Evolutionary conservation across 2,329 filamentous ascomycete species (phyloP).

Genomic region (Ceratocystis ficicola): DNA sequence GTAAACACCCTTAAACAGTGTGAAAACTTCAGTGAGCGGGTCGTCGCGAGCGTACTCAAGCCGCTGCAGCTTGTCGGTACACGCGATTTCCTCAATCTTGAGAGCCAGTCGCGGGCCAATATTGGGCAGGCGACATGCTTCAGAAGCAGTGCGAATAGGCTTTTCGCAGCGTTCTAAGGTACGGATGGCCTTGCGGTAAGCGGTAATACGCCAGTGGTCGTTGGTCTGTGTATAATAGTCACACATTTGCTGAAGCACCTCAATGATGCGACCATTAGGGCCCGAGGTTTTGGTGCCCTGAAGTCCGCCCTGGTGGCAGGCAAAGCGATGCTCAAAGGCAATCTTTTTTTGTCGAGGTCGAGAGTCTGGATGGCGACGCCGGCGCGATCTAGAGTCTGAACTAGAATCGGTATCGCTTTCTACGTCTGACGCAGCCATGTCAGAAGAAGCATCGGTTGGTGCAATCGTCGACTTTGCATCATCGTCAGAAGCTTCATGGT

Average conservation of each 20-base stretch:
- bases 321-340: conserved; percentile 39
- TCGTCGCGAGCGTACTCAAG: conserved; percentile 60
- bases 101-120: conserved; percentile 62
- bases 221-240: conserved; percentile 62
- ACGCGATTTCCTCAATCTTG: conserved; percentile 83
- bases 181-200: conserved; percentile 67
- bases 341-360: conserved; percentile 26
- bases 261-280: conserved; percentile 65
- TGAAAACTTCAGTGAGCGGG: conserved; percentile 50
- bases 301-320: conserved; percentile 43
- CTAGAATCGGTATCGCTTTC: not conserved
- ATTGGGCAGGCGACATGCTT: conserved; percentile 55
- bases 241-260: conserved; percentile 65
- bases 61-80: conserved; percentile 56
- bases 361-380: conserved; percentile 22
- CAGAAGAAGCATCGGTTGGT: not conserved
- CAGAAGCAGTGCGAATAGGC: conserved; percentile 54
- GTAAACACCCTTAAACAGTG: conserved; percentile 66
- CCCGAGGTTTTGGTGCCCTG: conserved; percentile 38
- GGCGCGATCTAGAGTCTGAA: conserved; percentile 15
- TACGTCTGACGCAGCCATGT: not conserved
- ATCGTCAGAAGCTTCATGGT: conserved; percentile 38
- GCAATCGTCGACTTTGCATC: conserved; percentile 20
- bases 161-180: conserved; percentile 53
- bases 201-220: conserved; percentile 63